Conservation (phyloP, 805 yeast genomes). For the Blastobotrys robertii region DNA sequence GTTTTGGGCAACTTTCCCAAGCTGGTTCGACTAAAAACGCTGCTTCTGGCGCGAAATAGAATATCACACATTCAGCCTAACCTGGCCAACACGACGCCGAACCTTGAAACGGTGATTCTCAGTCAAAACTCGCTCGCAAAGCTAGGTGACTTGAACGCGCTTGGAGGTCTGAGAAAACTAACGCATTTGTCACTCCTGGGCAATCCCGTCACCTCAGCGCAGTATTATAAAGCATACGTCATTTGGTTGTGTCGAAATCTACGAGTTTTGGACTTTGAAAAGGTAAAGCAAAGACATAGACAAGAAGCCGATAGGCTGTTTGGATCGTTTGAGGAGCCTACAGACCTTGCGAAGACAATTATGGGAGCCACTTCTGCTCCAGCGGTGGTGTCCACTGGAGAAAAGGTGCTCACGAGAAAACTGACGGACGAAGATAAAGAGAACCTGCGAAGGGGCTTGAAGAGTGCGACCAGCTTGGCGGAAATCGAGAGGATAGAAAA, state of each 20-base stretch:
- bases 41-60: slow-evolving; percentile 57
- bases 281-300: slow-evolving; percentile 49
- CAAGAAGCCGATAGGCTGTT: slow-evolving; percentile 35
- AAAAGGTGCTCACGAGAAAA: slow-evolving; percentile 32
- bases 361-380: slow-evolving; percentile 11
- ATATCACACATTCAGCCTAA: slow-evolving; percentile 35
- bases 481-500: slow-evolving; percentile 68
- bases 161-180: slow-evolving; percentile 35
- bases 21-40: slow-evolving; percentile 35
- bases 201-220: slow-evolving; percentile 42
- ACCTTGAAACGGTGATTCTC: slow-evolving; percentile 43
- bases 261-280: slow-evolving; percentile 55
- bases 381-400: slow-evolving; percentile 20
- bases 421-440: slow-evolving; percentile 46
- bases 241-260: slow-evolving; percentile 57
- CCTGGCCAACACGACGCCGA: slow-evolving; percentile 32
- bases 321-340: slow-evolving; percentile 27
- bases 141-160: slow-evolving; percentile 35
- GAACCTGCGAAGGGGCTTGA: slow-evolving; percentile 43
- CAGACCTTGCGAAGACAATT: slow-evolving; percentile 26
- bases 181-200: slow-evolving; percentile 43
- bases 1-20: slow-evolving; percentile 42
- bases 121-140: slow-evolving; percentile 40
- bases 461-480: slow-evolving; percentile 54
- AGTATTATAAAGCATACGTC: slow-evolving; percentile 49